Base-by-base conservation (phyloP, 179 eudicot species). In the Beta macrorhiza region DNA sequence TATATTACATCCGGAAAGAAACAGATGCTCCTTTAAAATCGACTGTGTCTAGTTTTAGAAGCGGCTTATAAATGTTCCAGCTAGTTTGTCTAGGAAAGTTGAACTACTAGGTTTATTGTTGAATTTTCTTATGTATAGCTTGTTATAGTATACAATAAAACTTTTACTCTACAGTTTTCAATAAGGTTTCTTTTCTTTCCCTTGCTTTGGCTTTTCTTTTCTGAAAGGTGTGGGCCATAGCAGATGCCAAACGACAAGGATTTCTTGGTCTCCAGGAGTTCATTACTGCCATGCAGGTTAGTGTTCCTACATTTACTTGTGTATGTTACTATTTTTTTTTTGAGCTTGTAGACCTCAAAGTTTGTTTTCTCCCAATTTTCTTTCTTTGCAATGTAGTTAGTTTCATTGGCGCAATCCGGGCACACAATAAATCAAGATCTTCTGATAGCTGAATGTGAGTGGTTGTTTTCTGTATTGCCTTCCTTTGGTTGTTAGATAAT, bases 281-380 rank as follows among this genome's bases (percentile, higher is more conserved):
- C 83, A 83, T 90, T 83, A 90, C 90, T 51, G 97, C 97, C 55
- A 92, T 93, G 95, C 92, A 93, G 97, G 98, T 92, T 86, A 44
- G 77, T 32, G 56, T 59, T 79, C 58, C 47, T 77, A 29, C 62
- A 5, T n/a, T 73, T 42, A 3, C 25, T 65, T 74, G 47, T 16
- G 15, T 37, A 37, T n/a, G 19, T 3, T n/a, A 57, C 55, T 74
- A 15, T 8, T 57, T 25, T 25, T 25, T 25, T 5, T 4, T 20
- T 13, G 11, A n/a, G 47, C 15, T 55, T 67, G 15, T 79, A 11
- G 25, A 75, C 16, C 47, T 65, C 62, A 47, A 75, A 29, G 19
- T 72, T 56, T 72, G 44, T 7, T 45, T 79, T 67, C 61, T 79
- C 65, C 80, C 44, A 29, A 5, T 49, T n/a, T 69, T 63, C 11